Percentiles rank a stretch among this genome's conserved stretches.
Conservation (phyloP, 192 early-diverging fungal species). For the Rhizophagus prolifer region DNA sequence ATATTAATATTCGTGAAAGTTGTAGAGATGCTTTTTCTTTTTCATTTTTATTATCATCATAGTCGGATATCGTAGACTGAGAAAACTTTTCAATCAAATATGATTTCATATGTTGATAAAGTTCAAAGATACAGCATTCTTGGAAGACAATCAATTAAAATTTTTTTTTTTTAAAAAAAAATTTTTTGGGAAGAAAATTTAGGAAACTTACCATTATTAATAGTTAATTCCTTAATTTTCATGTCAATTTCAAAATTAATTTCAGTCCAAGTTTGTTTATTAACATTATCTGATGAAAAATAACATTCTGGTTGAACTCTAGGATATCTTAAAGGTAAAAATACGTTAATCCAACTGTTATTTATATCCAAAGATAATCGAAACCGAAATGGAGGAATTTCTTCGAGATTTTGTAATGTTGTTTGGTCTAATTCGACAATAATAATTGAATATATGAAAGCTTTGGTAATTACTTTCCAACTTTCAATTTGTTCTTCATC, state of each 20-base stretch:
- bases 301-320: not conserved
- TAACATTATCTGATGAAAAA: not conserved
- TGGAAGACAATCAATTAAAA: not conserved
- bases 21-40: not conserved
- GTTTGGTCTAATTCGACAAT: not conserved
- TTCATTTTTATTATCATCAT: not conserved
- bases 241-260: constrained; percentile 6
- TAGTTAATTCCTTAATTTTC: not conserved
- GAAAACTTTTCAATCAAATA: not conserved
- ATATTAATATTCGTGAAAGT: constrained; percentile 10
- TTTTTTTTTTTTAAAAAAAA: not conserved
- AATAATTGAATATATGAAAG: not conserved
- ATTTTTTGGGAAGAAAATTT: not conserved
- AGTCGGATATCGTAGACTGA: too few species aligned
- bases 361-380: not conserved
- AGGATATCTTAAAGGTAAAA: not conserved
- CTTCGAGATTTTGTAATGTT: not conserved
- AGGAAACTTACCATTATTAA: too few species aligned
- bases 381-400: not conserved
- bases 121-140: constrained; percentile 9
- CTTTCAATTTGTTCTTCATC: not conserved
- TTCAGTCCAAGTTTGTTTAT: not conserved
- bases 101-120: constrained; percentile 18
- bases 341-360: not conserved
- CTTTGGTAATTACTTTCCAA: constrained; percentile 1